A percentile compares a stretch with the other conserved stretches of the same genome.
phyloP scores from a whole-genome alignment of 2,329 filamentous ascomycete species.

The Fusarium avenaceum region DNA sequence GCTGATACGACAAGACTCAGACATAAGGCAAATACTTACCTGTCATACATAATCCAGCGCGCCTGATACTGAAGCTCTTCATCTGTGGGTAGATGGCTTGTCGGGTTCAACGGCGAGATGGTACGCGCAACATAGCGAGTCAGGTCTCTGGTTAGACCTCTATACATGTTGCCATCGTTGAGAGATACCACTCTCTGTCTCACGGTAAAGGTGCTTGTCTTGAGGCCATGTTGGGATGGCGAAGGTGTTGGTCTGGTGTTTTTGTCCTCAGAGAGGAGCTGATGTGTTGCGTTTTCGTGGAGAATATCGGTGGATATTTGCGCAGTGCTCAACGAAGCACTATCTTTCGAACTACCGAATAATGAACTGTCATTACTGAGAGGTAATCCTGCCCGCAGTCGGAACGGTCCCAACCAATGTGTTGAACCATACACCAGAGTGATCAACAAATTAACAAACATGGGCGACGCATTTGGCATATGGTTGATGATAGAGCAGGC shows the following conservation, averaged over 20 bases:
- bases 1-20: fast-evolving
- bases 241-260: fast-evolving
- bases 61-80: conserved; percentile 54
- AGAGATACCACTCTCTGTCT: conserved; percentile 8
- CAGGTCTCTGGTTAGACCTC: conserved; percentile 31
- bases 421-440: conserved; percentile 17
- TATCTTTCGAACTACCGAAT: neutral
- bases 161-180: conserved; percentile 27
- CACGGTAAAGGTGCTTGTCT: fast-evolving
- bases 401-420: conserved; percentile 22
- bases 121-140: conserved; percentile 45
- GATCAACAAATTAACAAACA: conserved; percentile 28
- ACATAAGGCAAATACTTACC: conserved; percentile 22
- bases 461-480: conserved; percentile 23
- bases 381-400: conserved; percentile 4
- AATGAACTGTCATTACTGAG: fast-evolving
- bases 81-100: conserved; percentile 52
- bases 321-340: neutral
- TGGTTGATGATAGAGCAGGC: conserved; percentile 31
- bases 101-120: conserved; percentile 51
- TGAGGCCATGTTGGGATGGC: fast-evolving
- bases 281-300: neutral
- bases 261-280: neutral
- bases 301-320: neutral
- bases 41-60: conserved; percentile 51